These are phyloP conservation scores for Pseudogymnoascus sp. DNA, from an alignment of 2,329 filamentous ascomycete genomes.

Conservation along the genomic window DNA sequence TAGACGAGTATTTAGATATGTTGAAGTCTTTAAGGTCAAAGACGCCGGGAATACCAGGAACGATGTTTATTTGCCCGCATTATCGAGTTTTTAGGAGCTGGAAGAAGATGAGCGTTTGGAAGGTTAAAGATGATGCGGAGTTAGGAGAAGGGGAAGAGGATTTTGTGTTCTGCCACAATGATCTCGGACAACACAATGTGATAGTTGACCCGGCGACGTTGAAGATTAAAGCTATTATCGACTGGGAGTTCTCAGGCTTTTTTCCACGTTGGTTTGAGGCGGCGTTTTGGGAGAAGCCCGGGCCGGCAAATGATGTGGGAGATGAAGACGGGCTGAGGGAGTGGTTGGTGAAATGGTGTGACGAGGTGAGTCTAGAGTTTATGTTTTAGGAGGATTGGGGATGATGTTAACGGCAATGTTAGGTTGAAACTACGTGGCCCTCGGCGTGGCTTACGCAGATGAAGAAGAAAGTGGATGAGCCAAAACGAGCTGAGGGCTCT, in stretches of 20 bases:
- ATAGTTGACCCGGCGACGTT: constrained; percentile 27
- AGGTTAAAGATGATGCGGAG: constrained; percentile 13
- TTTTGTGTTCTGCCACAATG: constrained; percentile 26
- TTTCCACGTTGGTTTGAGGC: constrained; percentile 28
- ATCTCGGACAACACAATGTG: constrained; percentile 25
- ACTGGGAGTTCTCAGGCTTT: constrained; percentile 35
- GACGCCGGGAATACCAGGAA: constrained; percentile 8
- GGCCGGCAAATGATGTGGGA: not conserved
- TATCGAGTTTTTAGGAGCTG: not conserved
- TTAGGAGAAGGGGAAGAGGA: constrained; percentile 10
- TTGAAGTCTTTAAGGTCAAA: constrained; percentile 12
- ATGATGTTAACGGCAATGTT: not conserved
- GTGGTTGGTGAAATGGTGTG: not conserved
- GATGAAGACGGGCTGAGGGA: not conserved
- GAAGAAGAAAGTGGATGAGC: not conserved
- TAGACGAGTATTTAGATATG: constrained; percentile 10
- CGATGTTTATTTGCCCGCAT: not conserved
- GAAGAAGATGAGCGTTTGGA: not conserved
- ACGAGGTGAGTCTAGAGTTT: not conserved
- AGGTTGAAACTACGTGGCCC: not conserved
- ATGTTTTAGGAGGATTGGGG: not conserved
- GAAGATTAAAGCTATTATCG: constrained; percentile 31
- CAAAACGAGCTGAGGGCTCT: not conserved
- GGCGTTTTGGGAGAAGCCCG: constrained; percentile 14
- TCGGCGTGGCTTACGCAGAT: not conserved